phyloP scores from a whole-genome alignment of 805 yeast genomes.

The Myxozyma neotropica region DNA sequence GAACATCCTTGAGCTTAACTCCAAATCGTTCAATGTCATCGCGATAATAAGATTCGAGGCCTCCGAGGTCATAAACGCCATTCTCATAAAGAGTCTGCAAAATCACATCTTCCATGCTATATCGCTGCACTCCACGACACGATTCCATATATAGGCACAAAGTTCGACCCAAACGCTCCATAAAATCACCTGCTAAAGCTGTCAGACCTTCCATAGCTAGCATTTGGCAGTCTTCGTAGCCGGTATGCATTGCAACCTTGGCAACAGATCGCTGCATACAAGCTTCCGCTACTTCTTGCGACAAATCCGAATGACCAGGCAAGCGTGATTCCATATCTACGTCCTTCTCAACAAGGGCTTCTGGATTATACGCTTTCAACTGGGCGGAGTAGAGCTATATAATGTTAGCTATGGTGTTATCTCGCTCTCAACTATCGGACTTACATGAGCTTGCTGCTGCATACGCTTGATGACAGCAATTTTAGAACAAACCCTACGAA shows the following conservation, averaged over 20 bases:
- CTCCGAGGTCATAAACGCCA: constrained; percentile 81
- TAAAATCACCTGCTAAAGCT: constrained; percentile 78
- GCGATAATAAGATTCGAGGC: constrained; percentile 69
- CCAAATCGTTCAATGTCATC: constrained; percentile 73
- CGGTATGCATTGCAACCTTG: constrained; percentile 85
- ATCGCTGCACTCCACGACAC: constrained; percentile 38
- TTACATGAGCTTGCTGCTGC: constrained; percentile 64
- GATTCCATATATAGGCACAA: constrained; percentile 74
- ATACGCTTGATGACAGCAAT: constrained; percentile 84
- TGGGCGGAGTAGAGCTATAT: constrained; percentile 53
- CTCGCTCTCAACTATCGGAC: background rate
- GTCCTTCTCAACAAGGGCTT: constrained; percentile 63
- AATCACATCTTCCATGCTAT: constrained; percentile 52
- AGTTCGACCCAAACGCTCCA: constrained; percentile 72
- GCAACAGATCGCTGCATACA: constrained; percentile 71
- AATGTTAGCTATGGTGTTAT: background rate
- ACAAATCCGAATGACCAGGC: constrained; percentile 61
- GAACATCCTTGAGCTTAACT: constrained; percentile 67
- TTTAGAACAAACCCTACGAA: constrained; percentile 84
- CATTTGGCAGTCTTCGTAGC: constrained; percentile 82
- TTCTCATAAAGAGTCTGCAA: constrained; percentile 73
- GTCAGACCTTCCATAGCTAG: constrained; percentile 77
- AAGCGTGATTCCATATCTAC: constrained; percentile 82
- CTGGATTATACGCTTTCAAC: constrained; percentile 68
- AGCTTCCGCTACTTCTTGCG: constrained; percentile 61